Evolutionary conservation across 352 stramenopile species (phyloP).

Genomic region (Phytophthora melonis): DNA sequence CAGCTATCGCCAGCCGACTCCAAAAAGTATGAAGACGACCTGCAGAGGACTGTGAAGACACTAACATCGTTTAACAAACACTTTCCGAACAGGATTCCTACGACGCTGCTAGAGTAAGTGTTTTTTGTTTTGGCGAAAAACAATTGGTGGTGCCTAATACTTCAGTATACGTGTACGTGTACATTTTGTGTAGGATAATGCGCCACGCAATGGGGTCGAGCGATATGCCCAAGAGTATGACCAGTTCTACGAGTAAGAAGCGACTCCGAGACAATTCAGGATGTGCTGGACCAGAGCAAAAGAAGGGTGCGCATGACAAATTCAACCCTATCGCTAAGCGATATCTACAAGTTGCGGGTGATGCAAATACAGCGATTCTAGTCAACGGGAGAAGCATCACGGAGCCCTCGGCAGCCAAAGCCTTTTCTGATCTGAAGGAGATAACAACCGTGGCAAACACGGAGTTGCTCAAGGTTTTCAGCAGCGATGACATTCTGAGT

Average conservation of each 20-base stretch:
- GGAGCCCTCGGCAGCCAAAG: background rate
- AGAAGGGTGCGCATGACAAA: background rate
- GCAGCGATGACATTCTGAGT: background rate
- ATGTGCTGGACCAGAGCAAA: background rate
- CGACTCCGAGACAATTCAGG: background rate
- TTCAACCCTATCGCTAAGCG: background rate
- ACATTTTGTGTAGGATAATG: conserved; percentile 1
- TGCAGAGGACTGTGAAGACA: background rate
- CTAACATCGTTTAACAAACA: conserved; percentile 1
- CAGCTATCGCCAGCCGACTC: background rate
- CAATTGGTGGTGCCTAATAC: too few relatives aligned
- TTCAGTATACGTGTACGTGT: too few relatives aligned
- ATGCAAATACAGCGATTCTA: background rate
- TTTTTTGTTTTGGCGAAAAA: too few relatives aligned
- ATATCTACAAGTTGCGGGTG: background rate
- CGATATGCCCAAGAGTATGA: background rate
- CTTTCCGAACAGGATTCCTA: conserved; percentile 13
- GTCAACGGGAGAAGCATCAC: background rate
- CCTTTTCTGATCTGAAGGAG: conserved; percentile 13
- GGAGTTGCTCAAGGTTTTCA: conserved; percentile 2
- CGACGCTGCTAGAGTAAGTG: conserved; percentile 7
- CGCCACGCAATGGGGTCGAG: too few relatives aligned
- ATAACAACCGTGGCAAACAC: conserved; percentile 5
- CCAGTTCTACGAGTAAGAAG: background rate
- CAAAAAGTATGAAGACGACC: background rate